These are phyloP conservation scores for Malassezia vespertilionis DNA, from an alignment of 1,284 basidiomycete genomes.

Conservation along the genomic window DNA sequence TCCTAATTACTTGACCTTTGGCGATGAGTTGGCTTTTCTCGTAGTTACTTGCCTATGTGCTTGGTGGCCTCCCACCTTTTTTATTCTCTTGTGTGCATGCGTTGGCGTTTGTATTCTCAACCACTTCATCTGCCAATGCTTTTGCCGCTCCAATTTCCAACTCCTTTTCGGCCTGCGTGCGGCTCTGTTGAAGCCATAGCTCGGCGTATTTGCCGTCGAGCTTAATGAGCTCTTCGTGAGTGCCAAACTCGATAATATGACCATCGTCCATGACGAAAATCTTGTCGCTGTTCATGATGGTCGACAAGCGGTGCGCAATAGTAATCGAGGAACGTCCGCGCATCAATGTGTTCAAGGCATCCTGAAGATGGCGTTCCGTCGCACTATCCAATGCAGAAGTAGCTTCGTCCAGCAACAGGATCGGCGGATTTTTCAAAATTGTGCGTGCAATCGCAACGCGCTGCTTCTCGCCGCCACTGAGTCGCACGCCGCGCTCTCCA, in stretches of 20 bases:
- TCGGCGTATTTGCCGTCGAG: slow-evolving; percentile 28
- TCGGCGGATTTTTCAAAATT: slow-evolving; percentile 71
- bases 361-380: slow-evolving; percentile 41
- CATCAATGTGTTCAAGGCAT: slow-evolving; percentile 39
- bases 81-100: background rate
- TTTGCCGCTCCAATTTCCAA: slow-evolving; percentile 14
- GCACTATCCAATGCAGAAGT: slow-evolving; percentile 52
- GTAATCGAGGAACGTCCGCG: slow-evolving; percentile 42
- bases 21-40: too few relatives aligned
- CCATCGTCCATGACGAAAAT: slow-evolving; percentile 39
- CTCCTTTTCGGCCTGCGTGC: slow-evolving; percentile 41
- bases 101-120: background rate
- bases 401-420: slow-evolving; percentile 71
- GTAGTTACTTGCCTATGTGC: too few relatives aligned
- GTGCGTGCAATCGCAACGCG: slow-evolving; percentile 75
- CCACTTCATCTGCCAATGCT: background rate
- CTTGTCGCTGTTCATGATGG: slow-evolving; percentile 43
- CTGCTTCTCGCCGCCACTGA: slow-evolving; percentile 62
- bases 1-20: background rate
- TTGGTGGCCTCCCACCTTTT: too few relatives aligned
- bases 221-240: slow-evolving; percentile 38
- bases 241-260: slow-evolving; percentile 33
- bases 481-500: slow-evolving; percentile 68
- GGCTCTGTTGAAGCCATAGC: slow-evolving; percentile 46
- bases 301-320: slow-evolving; percentile 44